Evolutionary conservation across 257 asterid species (phyloP).

Genomic region (Mentha longifolia): DNA sequence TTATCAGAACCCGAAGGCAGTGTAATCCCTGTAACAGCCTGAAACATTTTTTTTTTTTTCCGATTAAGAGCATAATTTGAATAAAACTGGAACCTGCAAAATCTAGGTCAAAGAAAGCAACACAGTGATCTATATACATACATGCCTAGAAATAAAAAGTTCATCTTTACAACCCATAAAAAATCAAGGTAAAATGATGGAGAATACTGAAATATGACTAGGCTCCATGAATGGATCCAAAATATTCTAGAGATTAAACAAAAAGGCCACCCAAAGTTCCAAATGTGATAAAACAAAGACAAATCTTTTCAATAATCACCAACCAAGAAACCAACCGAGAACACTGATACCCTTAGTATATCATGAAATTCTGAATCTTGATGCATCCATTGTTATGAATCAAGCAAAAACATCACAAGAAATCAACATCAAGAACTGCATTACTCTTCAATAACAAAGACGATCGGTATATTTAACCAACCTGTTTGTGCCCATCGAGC

Average conservation of each 20-base stretch:
- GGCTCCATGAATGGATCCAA: conserved; percentile 9
- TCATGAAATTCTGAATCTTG: not conserved
- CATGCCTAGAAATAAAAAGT: conserved; percentile 4
- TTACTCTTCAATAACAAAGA: conserved; percentile 15
- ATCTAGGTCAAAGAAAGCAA: conserved; percentile 12
- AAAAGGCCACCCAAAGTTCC: conserved; percentile 9
- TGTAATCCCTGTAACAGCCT: conserved; percentile 93
- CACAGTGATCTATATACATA: not conserved
- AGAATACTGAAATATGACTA: conserved; percentile 7
- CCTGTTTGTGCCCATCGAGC: conserved; percentile 96
- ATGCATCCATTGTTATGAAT: conserved; percentile 15
- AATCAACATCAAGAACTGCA: conserved; percentile 18
- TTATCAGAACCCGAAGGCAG: conserved; percentile 89
- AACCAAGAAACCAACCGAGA: not conserved
- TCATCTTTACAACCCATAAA: conserved; percentile 22
- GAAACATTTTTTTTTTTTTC: conserved; percentile 35
- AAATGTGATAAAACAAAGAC: not conserved
- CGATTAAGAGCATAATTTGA: conserved; percentile 6
- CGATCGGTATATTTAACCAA: conserved; percentile 25
- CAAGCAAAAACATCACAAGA: conserved; percentile 10
- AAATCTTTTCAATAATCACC: conserved; percentile 21
- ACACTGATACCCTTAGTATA: not conserved
- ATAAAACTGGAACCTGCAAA: conserved; percentile 12
- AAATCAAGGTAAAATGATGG: conserved; percentile 19
- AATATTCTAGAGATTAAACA: not conserved